Conservation (phyloP, 768 basidiomycete species). For the Mycena chlorophos region DNA sequence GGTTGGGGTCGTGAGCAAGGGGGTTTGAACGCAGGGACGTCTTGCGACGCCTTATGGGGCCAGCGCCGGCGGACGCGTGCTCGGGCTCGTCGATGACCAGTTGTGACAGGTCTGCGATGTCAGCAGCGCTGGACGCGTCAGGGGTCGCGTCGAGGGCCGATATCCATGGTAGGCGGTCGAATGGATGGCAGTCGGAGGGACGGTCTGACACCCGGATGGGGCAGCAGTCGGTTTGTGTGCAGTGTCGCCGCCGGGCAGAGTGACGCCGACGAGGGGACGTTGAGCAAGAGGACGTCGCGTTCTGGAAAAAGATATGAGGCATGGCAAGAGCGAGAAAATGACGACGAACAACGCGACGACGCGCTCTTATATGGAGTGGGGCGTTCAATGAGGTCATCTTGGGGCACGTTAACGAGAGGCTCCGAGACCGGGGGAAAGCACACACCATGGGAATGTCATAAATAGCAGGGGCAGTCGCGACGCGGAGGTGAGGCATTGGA, state of each 20-base stretch:
- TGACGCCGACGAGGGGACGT: conserved; percentile 40
- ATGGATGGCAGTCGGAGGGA: too few species aligned
- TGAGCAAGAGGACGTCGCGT: conserved; percentile 21
- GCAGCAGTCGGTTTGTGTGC: conserved; percentile 42
- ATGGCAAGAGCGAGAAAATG: not conserved
- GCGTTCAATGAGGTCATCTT: conserved; percentile 19
- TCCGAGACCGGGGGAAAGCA: conserved; percentile 2
- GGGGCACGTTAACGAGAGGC: conserved; percentile 7
- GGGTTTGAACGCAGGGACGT: conserved; percentile 52
- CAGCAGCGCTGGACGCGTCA: conserved; percentile 43
- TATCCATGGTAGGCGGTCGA: conserved; percentile 72
- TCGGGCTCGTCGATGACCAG: conserved; percentile 33
- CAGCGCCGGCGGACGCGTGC: conserved; percentile 34
- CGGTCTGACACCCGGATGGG: not conserved
- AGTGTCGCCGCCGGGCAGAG: conserved; percentile 42
- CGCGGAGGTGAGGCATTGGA: conserved; percentile 35
- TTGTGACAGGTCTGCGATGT: conserved; percentile 69
- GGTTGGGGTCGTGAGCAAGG: conserved; percentile 31
- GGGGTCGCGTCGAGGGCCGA: conserved; percentile 52
- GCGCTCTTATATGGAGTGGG: conserved; percentile 24
- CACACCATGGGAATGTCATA: conserved; percentile 19
- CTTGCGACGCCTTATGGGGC: conserved; percentile 63
- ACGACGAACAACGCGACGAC: conserved; percentile 14
- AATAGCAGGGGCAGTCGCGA: conserved; percentile 28
- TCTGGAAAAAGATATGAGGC: conserved; percentile 5